Evolutionary conservation across 169 alveolate genomes (phyloP).

Genomic region (Theileria equi): DNA sequence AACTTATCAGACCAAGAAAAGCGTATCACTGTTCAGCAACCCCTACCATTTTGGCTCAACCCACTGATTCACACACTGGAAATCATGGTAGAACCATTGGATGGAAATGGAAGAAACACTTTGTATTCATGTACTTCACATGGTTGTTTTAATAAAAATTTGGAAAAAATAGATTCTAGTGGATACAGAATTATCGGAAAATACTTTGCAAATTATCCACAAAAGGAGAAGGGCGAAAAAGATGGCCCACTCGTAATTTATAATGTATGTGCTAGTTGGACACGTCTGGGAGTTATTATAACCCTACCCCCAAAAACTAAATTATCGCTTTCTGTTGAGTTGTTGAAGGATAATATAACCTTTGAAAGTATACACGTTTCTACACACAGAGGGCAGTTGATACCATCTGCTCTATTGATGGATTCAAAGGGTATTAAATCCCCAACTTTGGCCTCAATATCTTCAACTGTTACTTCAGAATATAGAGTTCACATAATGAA

Average conservation of each 20-base stretch:
- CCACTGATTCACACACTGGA: background rate
- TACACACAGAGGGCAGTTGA: slow-evolving; percentile 49
- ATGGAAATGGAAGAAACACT: background rate
- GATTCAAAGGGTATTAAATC: slow-evolving; percentile 7
- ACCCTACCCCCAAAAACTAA: slow-evolving; percentile 8
- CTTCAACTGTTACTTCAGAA: background rate
- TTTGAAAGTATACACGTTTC: slow-evolving; percentile 32
- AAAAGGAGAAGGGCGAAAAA: background rate
- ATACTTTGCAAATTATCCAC: background rate
- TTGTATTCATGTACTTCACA: background rate
- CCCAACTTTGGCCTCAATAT: background rate
- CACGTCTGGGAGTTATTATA: slow-evolving; percentile 24
- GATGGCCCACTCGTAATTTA: slow-evolving; percentile 7
- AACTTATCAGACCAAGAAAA: slow-evolving; percentile 4
- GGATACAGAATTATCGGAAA: background rate
- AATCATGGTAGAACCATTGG: background rate
- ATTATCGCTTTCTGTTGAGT: slow-evolving; percentile 20
- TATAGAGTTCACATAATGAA: background rate
- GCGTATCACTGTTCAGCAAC: slow-evolving; percentile 30
- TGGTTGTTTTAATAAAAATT: background rate
- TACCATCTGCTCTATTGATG: slow-evolving; percentile 30
- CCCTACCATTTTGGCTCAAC: slow-evolving; percentile 50
- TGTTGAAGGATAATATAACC: slow-evolving; percentile 37
- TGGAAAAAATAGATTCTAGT: background rate
- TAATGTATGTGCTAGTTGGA: slow-evolving; percentile 29